These are phyloP conservation scores for Tricharina praecox DNA, from an alignment of 495 filamentous ascomycete species.

Conservation along the genomic window DNA sequence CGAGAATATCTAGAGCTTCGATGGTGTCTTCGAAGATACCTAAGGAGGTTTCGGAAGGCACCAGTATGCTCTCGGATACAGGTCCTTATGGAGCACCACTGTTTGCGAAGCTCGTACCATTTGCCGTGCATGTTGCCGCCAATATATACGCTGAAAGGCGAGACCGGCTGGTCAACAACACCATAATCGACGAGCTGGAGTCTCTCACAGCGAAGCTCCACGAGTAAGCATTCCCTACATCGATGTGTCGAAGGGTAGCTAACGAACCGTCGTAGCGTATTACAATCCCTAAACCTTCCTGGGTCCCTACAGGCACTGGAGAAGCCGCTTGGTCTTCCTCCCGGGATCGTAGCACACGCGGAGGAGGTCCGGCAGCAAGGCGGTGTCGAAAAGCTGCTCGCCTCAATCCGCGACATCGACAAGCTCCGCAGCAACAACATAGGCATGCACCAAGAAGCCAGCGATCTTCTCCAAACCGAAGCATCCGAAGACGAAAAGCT, in stretches of 20 bases:
- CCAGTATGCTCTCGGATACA: constrained; percentile 60
- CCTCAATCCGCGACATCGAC: constrained; percentile 67
- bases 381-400: constrained; percentile 53
- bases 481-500: constrained; percentile 63
- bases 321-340: constrained; percentile 84
- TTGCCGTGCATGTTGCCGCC: constrained; percentile 84
- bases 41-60: constrained; percentile 64
- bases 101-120: constrained; percentile 84
- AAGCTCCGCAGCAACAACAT: constrained; percentile 64
- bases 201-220: constrained; percentile 62
- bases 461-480: constrained; percentile 57
- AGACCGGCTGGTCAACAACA: constrained; percentile 71
- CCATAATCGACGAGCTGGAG: constrained; percentile 71
- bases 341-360: constrained; percentile 66
- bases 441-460: constrained; percentile 64
- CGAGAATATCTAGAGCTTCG: constrained; percentile 63
- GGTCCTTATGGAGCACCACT: constrained; percentile 65
- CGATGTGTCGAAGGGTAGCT: neutral
- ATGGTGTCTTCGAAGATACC: constrained; percentile 75
- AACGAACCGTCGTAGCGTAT: constrained; percentile 31
- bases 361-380: constrained; percentile 93
- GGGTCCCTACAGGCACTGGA: constrained; percentile 89
- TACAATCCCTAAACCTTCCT: constrained; percentile 73
- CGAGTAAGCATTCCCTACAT: constrained; percentile 35
- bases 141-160: constrained; percentile 88